A percentile compares a stretch with the other conserved stretches of the same genome.
phyloP scores from a whole-genome alignment of 2,329 filamentous ascomycete species.

The Aspergillus quadrilineatus region DNA sequence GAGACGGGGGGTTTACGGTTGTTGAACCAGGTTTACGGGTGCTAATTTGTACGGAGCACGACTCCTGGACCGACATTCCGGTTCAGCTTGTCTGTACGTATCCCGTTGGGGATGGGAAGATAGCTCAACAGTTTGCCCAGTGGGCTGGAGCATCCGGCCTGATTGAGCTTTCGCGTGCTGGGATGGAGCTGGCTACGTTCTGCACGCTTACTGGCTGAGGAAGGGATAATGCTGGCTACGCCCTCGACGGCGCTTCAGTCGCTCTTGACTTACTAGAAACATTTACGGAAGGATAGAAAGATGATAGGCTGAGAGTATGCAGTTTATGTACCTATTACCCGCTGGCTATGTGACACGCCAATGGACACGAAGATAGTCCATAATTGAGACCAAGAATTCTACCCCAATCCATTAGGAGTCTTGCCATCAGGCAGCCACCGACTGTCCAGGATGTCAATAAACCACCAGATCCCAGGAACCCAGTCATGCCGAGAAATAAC shows the following conservation, averaged over 20 bases:
- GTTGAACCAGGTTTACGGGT: not conserved
- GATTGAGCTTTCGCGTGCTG: conserved; percentile 1
- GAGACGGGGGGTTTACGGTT: not conserved
- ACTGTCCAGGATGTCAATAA: conserved; percentile 1
- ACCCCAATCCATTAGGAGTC: conserved; percentile 12
- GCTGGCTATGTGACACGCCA: conserved; percentile 22
- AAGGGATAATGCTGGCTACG: conserved; percentile 8
- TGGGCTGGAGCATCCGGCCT: not conserved
- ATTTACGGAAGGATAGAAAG: conserved; percentile 4
- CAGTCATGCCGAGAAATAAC: conserved; percentile 14
- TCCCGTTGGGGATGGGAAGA: not conserved
- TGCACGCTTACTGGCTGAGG: conserved; percentile 17
- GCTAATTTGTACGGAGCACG: not conserved
- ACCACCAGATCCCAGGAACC: not conserved
- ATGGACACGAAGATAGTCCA: conserved; percentile 12
- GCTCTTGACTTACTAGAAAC: not conserved
- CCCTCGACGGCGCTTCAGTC: conserved; percentile 13
- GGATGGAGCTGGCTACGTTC: conserved; percentile 20
- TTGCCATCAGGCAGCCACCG: conserved; percentile 8
- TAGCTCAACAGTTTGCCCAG: not conserved
- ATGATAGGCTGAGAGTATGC: conserved; percentile 19
- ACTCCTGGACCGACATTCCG: not conserved
- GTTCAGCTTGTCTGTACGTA: conserved; percentile 7
- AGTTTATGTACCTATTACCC: conserved; percentile 21
- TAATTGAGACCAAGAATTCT: conserved; percentile 14